Evolutionary conservation across 2,329 filamentous ascomycete species (phyloP), one percentile per base, ranked within the genome.

Genomic region (Alternaria consortialis): DNA sequence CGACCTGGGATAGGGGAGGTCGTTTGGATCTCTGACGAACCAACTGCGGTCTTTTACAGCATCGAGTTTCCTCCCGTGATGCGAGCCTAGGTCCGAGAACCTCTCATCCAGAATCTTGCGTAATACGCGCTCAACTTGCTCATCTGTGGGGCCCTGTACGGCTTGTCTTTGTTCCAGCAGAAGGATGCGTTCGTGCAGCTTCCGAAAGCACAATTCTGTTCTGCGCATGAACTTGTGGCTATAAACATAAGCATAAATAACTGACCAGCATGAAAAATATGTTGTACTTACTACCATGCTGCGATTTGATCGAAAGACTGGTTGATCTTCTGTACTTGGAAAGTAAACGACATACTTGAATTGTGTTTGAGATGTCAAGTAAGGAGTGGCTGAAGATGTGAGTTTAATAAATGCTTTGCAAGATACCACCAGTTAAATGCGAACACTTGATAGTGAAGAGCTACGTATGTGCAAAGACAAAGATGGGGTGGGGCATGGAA

Each of bases 61-160:
- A 37, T 56, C 47, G 15, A 58, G 42, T 53, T 58, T 60, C 36
- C 57, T 60, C 5, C 46, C 34, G 34, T 34, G 68, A 20, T 63
- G 65, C 8, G 58, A 39, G 3, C 40, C 59, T 2, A 59, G 53
- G 27, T 72, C 57, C 17, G 65, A 63, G 42, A 77, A 77, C 7
- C 63, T 67, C 50, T 78, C 74, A 17, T 74, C 71, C 17, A 78
- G 59, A 34, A 78, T 77, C 61, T 75, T 78, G 36, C 74, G 72
- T n/a, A 77, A 65, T 3, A 75, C 66, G 46, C 74, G 70, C 56
- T 78, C 75, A 4, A 78, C 66, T 43, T 78, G 75, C 56, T 77
- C 75, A 46, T 78, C 75, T 17, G 63, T 72, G 5, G 70, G 74
- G 4, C 65, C 69, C 27, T 64, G 62, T 46, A 56, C 56, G 5